Evolutionary conservation across 1,284 basidiomycete species (phyloP).

Genomic region (Phellopilus nigrolimitatus): DNA sequence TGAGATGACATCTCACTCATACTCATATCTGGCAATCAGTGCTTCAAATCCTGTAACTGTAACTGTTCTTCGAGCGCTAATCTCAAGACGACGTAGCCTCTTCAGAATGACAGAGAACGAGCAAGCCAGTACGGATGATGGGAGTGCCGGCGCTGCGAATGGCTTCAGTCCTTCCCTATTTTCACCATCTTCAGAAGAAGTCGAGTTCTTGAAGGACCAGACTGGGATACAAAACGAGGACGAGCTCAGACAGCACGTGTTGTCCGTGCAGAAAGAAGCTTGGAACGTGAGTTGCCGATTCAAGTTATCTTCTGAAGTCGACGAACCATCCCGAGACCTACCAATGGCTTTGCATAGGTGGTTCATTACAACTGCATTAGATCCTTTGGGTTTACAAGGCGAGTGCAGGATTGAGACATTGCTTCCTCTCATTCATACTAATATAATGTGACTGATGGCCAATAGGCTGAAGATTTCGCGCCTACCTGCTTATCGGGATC

Average conservation of each 20-base stretch:
- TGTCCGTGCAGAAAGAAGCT: conserved; percentile 29
- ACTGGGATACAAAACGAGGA: conserved; percentile 38
- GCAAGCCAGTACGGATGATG: neutral
- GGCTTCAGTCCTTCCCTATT: conserved; percentile 13
- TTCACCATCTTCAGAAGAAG: conserved; percentile 25
- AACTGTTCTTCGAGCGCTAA: too few relatives aligned
- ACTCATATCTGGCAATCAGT: too few relatives aligned
- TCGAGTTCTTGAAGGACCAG: conserved; percentile 35
- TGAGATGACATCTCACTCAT: too few relatives aligned
- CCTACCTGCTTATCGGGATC: conserved; percentile 39
- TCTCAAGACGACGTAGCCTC: too few relatives aligned
- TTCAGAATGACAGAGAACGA: neutral
- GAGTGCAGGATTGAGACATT: too few relatives aligned
- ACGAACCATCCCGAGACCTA: conserved; percentile 18
- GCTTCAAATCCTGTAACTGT: too few relatives aligned
- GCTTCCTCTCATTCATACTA: too few relatives aligned
- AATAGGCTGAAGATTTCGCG: conserved; percentile 37
- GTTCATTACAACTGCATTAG: conserved; percentile 20
- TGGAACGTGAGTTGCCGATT: conserved; percentile 9
- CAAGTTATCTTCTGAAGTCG: neutral
- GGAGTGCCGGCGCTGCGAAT: neutral
- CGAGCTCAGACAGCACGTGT: conserved; percentile 41
- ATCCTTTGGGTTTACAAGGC: conserved; percentile 22
- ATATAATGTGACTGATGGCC: neutral
- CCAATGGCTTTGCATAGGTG: conserved; percentile 17